Evolutionary conservation across 495 filamentous ascomycete genomes (phyloP).

Genomic region (Hypoxylon intermedium): DNA sequence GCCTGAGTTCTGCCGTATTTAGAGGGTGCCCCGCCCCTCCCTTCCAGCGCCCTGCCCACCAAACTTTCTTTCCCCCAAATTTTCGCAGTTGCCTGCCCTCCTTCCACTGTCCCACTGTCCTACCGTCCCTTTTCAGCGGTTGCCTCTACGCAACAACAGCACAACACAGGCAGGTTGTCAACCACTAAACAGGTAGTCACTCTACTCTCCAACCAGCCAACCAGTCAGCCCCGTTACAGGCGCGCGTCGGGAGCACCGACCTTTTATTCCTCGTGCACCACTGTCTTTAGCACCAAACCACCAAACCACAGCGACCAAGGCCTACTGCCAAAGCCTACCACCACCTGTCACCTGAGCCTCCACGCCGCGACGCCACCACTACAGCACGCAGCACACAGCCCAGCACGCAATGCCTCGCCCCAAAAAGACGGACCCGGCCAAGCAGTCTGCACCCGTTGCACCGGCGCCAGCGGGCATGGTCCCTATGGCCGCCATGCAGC

Average conservation of each 20-base stretch:
- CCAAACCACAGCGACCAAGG: too few relatives aligned
- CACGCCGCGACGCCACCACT: too few relatives aligned
- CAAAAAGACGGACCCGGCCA: constrained; percentile 58
- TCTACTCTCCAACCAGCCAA: too few relatives aligned
- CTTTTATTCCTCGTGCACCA: too few relatives aligned
- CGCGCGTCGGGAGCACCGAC: too few relatives aligned
- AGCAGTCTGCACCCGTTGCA: constrained; percentile 43
- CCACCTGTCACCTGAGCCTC: constrained; percentile 21
- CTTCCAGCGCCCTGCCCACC: constrained; percentile 35
- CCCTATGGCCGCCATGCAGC: constrained; percentile 38
- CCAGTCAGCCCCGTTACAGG: too few relatives aligned
- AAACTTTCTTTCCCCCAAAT: constrained; percentile 42
- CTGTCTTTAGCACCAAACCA: too few relatives aligned
- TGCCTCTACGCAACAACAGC: neutral
- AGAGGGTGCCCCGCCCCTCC: constrained; percentile 42
- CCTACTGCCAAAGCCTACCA: neutral
- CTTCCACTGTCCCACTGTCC: constrained; percentile 13
- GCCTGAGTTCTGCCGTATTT: constrained; percentile 40
- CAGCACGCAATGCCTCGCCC: constrained; percentile 51
- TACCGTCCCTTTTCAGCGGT: constrained; percentile 14
- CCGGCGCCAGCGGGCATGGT: constrained; percentile 41
- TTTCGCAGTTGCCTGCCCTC: constrained; percentile 17
- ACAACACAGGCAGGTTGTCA: too few relatives aligned
- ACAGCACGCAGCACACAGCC: constrained; percentile 17
- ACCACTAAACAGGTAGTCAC: neutral